Base-by-base conservation (phyloP, 179 eudicot species). In the Spinacia oleracea region DNA sequence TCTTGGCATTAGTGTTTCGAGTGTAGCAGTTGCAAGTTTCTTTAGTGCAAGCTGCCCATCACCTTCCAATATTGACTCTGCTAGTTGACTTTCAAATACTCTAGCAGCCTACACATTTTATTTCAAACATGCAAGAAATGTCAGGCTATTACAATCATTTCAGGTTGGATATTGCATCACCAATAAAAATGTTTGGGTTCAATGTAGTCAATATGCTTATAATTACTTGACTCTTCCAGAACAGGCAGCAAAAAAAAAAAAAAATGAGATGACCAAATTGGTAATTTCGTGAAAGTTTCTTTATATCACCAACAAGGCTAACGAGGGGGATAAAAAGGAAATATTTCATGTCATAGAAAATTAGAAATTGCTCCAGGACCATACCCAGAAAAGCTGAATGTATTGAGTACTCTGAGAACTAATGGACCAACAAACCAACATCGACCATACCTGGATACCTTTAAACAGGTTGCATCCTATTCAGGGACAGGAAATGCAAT, bases 1-100 rank as follows among this genome's bases (percentile, higher is more conserved):
- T 84, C 91, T 90, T 73, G 99, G 99, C 99, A 96, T 96, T 77
- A 96, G 83, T 59, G 93, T 90, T 88, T 91, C 99, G 12, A 96
- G 98, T 43, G 99, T 96, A 76, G 99, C 94, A 80, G 99, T 94
- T 15, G 99, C 99, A 74, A 96, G 99, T 88, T 96, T 96, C 90
- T 96, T 90, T 74, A 96, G 91, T 78, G 99, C 99, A 84, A 96
- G 97, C 85, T 96, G 99, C 46, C 99, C 99, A 83, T 94, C 91
- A 67, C 99, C 95, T 88, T 94, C 98, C 78, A 96, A 84, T 50
- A 96, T 94, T 53, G 99, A 96, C 87, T 94, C 97, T 66, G 99
- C 98, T 77, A 96, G 80, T 83, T 96, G 96, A 82, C 97, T 94
- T 84, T 94, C 98, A 82, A 96, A 96, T 53, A 96, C 97, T 87